Base-by-base conservation (phyloP, 1,284 basidiomycete species). In the Ceratobasidium sp. region DNA sequence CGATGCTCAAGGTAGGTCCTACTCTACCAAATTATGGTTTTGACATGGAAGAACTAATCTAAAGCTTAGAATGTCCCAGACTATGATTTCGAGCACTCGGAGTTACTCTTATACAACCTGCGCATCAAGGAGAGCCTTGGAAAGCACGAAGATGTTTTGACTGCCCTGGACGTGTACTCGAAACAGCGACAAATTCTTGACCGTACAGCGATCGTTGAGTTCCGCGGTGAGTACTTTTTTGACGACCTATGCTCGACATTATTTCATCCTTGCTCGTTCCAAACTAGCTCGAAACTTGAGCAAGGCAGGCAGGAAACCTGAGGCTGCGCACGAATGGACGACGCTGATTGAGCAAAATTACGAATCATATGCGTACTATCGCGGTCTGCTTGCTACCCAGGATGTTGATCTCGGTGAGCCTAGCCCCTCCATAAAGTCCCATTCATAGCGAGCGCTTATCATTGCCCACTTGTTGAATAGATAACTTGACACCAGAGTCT, bases 81-180 rank as follows among this genome's bases (percentile, higher is more conserved):
- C 75, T 89, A 91, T 76, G 94, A 97, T 78, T 84, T 89, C 73
- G 97, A 98, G 78, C 91, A 94, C 77, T 92, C 92, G 0, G 96
- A 98, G 82, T 85, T 92, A 0, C 80, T 94, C 32, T 84, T 98
- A 38, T 97, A 96, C 80, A 91, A 97, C 78, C 83, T 97, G 72
- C 86, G 84, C 52, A 79, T 98, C 1, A 86, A 96, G 43, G 91
- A 96, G 77, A 91, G 95, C 67, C 81, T 91, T 38, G 91, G 88
- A 49, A 80, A 83, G 72, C 79, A 79, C 44, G 80, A 82, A 61
- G 81, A 84, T 35, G 84, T 83, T 8, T 76, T 85, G 38, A 88
- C 92, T 47, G 83, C 85, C 63, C 81, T 98, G 35, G 90, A 94
- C 74, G 80, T 83, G 46, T 90, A 88, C 74, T 84, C 89, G 18